Evolutionary conservation across 768 basidiomycete genomes (phyloP).

Genomic region (Termitomyces sp.): DNA sequence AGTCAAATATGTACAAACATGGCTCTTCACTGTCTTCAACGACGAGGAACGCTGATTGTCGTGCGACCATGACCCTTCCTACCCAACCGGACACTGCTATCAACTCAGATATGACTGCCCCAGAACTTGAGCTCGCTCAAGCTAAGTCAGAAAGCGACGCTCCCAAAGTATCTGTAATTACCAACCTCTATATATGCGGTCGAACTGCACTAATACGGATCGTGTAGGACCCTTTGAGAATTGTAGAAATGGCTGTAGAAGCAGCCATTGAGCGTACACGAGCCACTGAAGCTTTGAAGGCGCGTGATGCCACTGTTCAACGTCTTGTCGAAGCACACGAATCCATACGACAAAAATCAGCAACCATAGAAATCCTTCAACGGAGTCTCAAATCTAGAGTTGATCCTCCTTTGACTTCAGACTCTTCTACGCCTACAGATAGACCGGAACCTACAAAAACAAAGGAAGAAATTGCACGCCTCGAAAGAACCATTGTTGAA

Average conservation of each 20-base stretch:
- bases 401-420: constrained; percentile 5
- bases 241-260: constrained; percentile 49
- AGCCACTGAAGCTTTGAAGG: constrained; percentile 51
- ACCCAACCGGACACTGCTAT: neutral
- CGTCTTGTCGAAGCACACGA: constrained; percentile 55
- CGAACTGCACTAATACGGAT: neutral
- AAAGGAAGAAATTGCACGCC: constrained; percentile 30
- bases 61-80: neutral
- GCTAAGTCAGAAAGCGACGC: constrained; percentile 13
- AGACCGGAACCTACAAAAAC: constrained; percentile 16
- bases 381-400: constrained; percentile 13
- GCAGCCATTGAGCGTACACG: constrained; percentile 47
- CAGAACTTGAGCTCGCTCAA: constrained; percentile 4
- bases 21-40: neutral
- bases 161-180: constrained; percentile 13
- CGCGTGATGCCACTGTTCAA: constrained; percentile 56
- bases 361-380: constrained; percentile 42
- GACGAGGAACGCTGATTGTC: constrained; percentile 1
- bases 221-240: constrained; percentile 37
- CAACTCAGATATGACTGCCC: neutral
- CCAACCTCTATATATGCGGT: constrained; percentile 9
- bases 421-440: constrained; percentile 3
- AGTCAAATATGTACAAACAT: constrained; percentile 9
- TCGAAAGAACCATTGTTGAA: constrained; percentile 33
- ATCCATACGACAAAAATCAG: constrained; percentile 56